Conservation (phyloP, 225 moss, liverwort and hornwort genomes). For the Thuidium tamariscinum region DNA sequence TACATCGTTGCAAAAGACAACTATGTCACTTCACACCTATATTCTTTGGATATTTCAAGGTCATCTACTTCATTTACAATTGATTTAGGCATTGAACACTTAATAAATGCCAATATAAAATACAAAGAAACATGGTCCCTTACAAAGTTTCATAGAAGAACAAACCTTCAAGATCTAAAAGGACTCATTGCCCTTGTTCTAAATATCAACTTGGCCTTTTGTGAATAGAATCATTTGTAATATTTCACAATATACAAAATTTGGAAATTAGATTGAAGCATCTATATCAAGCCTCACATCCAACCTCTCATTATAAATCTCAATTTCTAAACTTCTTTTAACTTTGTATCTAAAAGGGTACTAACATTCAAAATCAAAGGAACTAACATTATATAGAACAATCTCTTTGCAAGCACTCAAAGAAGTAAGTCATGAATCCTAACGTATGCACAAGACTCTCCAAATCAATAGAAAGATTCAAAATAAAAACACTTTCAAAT, state of each 20-base stretch:
- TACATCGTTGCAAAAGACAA: accelerated
- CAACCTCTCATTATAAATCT: no score
- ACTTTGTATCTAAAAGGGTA: no score
- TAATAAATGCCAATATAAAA: no score
- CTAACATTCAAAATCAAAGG: no score
- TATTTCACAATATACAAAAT: no score
- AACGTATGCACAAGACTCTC: neutral
- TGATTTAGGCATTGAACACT: neutral
- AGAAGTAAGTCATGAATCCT: neutral
- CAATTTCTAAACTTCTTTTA: no score
- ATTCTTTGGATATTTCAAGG: neutral
- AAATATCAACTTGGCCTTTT: no score
- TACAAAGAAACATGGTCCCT: accelerated
- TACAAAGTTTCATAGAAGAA: neutral
- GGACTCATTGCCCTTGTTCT: no score
- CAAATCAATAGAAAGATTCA: neutral
- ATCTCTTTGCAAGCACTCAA: neutral
- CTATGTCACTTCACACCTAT: accelerated
- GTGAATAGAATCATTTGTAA: neutral
- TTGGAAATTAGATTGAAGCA: no score
- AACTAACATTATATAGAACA: no score
- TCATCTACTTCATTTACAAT: neutral
- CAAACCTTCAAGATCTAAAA: no score
- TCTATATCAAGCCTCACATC: no score
- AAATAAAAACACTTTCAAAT: neutral